These are phyloP conservation scores for Calonectria henricotiae DNA, from an alignment of 2,329 filamentous ascomycete genomes.

Conservation along the genomic window DNA sequence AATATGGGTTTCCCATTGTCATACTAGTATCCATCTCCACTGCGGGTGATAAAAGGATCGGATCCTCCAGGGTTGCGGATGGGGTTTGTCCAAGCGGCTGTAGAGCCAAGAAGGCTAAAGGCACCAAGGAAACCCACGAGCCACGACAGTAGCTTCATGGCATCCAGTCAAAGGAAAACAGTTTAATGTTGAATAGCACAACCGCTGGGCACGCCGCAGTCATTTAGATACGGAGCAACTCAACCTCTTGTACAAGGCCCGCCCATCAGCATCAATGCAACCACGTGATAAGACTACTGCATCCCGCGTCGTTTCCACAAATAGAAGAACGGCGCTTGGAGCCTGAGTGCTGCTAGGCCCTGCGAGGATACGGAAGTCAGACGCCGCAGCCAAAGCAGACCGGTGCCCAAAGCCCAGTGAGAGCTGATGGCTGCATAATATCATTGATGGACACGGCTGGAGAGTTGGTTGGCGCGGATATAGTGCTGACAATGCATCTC, in stretches of 20 bases:
- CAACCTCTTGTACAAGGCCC: background rate
- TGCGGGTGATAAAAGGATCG: constrained; percentile 8
- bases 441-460: background rate
- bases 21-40: constrained; percentile 20
- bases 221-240: background rate
- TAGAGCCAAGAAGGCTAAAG: constrained; percentile 1
- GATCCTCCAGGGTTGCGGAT: constrained; percentile 12
- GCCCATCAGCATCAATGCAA: background rate
- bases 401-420: background rate
- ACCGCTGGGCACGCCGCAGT: background rate
- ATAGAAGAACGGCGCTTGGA: constrained; percentile 13
- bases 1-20: background rate
- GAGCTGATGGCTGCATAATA: background rate
- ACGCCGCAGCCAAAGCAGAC: constrained; percentile 8
- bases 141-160: constrained; percentile 11
- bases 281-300: background rate
- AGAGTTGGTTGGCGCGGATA: constrained; percentile 7
- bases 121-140: constrained; percentile 1
- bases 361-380: background rate
- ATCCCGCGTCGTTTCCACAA: background rate
- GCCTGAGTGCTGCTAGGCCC: background rate
- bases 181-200: no score
- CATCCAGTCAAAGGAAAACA: background rate
- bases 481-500: background rate
- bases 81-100: constrained; percentile 12